A percentile compares a stretch with the other conserved stretches of the same genome.
These are phyloP conservation scores for Claviceps capensis DNA, from an alignment of 2,329 filamentous ascomycete species.

Conservation along the genomic window DNA sequence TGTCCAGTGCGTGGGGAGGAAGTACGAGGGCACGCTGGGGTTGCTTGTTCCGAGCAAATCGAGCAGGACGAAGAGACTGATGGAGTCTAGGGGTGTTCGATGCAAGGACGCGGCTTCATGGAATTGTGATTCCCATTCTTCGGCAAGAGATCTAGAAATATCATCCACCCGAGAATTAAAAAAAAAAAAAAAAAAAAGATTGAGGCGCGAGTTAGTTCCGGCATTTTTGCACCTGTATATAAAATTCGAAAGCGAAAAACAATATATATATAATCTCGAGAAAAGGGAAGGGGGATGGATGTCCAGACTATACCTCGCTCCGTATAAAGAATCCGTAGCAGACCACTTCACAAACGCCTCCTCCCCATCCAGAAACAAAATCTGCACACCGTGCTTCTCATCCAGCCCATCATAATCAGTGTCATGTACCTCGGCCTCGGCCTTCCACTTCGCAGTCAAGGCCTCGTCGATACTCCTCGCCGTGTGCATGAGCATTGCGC, in stretches of 20 bases:
- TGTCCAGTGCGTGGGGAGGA: conserved; percentile 84
- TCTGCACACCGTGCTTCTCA: conserved; percentile 72
- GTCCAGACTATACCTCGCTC: conserved; percentile 50
- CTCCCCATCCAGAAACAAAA: conserved; percentile 83
- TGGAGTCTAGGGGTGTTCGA: conserved; percentile 60
- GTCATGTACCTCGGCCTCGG: conserved; percentile 54
- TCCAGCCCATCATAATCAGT: conserved; percentile 45
- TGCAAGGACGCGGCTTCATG: conserved; percentile 64
- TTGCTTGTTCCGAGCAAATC: conserved; percentile 65
- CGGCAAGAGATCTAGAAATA: conserved; percentile 49
- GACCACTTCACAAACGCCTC: conserved; percentile 81
- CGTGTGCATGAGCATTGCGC: conserved; percentile 82
- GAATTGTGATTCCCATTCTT: conserved; percentile 59
- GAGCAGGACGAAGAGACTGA: conserved; percentile 80
- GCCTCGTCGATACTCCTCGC: conserved; percentile 68
- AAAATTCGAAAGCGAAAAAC: too few species aligned
- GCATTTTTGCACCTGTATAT: background rate
- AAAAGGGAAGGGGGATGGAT: too few species aligned
- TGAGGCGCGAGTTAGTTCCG: background rate
- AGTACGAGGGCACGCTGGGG: conserved; percentile 72
- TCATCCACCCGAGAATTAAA: too few species aligned
- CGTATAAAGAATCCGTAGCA: conserved; percentile 73
- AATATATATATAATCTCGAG: too few species aligned
- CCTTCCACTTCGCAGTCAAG: conserved; percentile 68
- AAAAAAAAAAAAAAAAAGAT: background rate